Evolutionary conservation across 164 flowering plant species (phyloP), one percentile per base, ranked within the genome.

Genomic region (Dillenia suffruticosa): DNA sequence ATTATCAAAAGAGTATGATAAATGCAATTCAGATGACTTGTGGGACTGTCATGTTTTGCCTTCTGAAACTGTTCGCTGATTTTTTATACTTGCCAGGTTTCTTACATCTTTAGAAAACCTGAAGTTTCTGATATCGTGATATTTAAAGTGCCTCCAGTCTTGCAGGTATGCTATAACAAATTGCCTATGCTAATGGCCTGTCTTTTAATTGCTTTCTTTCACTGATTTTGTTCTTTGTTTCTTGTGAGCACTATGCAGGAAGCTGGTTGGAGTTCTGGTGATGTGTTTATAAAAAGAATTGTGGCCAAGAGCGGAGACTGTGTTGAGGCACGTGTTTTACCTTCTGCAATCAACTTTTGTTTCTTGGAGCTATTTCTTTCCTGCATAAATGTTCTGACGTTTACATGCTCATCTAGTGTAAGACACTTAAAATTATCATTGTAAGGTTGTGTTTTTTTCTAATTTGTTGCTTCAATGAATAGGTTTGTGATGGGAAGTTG

Each of bases 51-150:
- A 32, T 5, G 40, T 32, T 6, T 32, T 5, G 40, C 40, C 40
- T 32, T 32, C 6, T 32, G 6, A 32, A 32, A 32, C 40, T 32
- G 40, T 32, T 32, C 6, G 15, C 55, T 49, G 45, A 14, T 62
- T 15, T 55, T 48, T 51, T 19, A 44, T n/a, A 7, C 12, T 56
- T 17, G 15, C 55, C 85, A 94, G 99, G 96, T 95, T 61, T 92
- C 99, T 46, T 95, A 89, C 52, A 22, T 80, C 13, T 88, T 95
- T 69, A 81, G 78, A 65, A 79, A 79, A 56, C 99, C 99, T 44
- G 88, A 85, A 46, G 84, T 95, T 53, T 79, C 89, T 4, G 99
- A 95, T 60, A 92, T 95, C 46, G 99, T 95, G 55, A 84, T 95
- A 40, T 92, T 95, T 59, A 95, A 81, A 77, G 92, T 87, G 26